These are phyloP conservation scores for Fallopia convolvulus DNA, from an alignment of 148 eudicot genomes.

Conservation along the genomic window DNA sequence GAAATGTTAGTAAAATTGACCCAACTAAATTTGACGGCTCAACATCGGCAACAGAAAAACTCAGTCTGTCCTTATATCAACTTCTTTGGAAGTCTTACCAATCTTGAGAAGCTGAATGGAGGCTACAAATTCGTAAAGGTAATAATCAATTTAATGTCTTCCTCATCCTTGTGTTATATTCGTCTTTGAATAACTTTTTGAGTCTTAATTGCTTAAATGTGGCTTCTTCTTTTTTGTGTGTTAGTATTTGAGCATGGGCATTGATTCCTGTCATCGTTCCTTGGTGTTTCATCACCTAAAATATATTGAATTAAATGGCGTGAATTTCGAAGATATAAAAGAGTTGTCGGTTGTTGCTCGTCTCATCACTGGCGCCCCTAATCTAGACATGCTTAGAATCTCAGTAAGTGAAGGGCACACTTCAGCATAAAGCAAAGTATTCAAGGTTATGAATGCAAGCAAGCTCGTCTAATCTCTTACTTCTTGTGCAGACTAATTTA, in stretches of 20 bases:
- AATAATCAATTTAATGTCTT: background rate
- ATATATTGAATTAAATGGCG: constrained; percentile 57
- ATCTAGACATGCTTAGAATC: constrained; percentile 63
- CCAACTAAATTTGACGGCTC: constrained; percentile 47
- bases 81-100: constrained; percentile 37
- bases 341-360: constrained; percentile 72
- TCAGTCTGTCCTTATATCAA: no score
- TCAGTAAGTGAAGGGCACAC: constrained; percentile 48
- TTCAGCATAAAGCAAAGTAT: no score
- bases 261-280: constrained; percentile 32
- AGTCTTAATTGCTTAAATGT: background rate
- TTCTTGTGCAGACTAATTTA: no score
- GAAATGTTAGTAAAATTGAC: constrained; percentile 9
- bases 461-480: no score
- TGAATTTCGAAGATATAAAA: constrained; percentile 78
- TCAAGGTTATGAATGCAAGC: no score
- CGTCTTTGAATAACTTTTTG: background rate
- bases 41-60: constrained; percentile 33
- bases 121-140: constrained; percentile 66
- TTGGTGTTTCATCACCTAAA: constrained; percentile 41
- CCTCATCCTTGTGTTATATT: no score
- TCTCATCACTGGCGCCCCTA: constrained; percentile 66
- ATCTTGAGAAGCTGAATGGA: constrained; percentile 51
- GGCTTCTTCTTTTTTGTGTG: background rate
- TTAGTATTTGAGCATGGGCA: constrained; percentile 79